Base-by-base conservation (phyloP, 805 yeast genomes). In the Priceomyces carsonii region DNA sequence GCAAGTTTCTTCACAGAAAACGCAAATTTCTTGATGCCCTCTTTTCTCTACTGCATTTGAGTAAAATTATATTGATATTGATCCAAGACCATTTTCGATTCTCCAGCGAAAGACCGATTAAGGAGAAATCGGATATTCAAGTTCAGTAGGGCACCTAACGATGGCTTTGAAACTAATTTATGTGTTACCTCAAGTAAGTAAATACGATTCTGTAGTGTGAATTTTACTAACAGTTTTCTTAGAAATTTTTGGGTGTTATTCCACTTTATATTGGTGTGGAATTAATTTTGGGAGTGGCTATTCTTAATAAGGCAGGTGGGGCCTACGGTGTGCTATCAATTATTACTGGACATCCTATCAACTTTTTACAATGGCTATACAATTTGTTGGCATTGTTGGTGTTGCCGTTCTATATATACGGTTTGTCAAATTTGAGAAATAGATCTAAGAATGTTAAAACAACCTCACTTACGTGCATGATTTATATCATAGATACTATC, bases 251-350 rank as follows among this genome's bases (percentile, higher is more conserved):
- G n/a, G 80, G 82, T 9, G 51, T 73, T 34, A 61, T 87, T 3
- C 96, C 98, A 4, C 72, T 91, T 17, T 87, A 84, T 53, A 71
- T 85, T 16, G 98, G 97, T 9, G 95, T 89, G 16, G 98, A 91
- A 57, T 57, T 87, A 2, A 77, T 84, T 14, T 69, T 89, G 4
- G 82, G 86, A 1, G 69, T 85, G 23, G 84, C 90, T 10, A 74
- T 89, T 23, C 71, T 90, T 44, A 91, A 91, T 66, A 90, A 90
- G 56, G 86, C 90, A 46, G 80, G 95, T 39, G 96, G 98, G 7
- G 69, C 80, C 14, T 91, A 83, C 59, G 99, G 97, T 18, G 66
- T 91, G 22, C 65, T 89, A 15, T 89, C 97, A 1, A 58, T 91
- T 17, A 75, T 91, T 51, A 90, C 97, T 0, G 93, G 96, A 1